phyloP scores from a whole-genome alignment of 2,329 filamentous ascomycete genomes.

The Bipolaris zeicola region DNA sequence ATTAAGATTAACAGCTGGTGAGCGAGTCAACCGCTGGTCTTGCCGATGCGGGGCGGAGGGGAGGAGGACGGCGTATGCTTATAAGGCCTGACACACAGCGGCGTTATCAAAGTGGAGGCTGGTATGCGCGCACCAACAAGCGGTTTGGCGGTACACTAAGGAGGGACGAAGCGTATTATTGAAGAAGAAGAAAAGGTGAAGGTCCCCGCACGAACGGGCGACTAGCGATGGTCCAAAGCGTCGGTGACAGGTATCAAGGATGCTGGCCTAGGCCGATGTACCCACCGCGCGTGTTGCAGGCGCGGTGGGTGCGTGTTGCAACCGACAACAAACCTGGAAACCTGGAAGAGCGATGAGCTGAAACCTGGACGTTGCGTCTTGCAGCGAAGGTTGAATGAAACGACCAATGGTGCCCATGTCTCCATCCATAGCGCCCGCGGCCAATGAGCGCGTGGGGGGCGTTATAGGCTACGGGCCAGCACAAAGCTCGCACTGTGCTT shows the following conservation, averaged over 20 bases:
- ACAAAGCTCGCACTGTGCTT: slow-evolving; percentile 35
- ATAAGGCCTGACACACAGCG: slow-evolving; percentile 10
- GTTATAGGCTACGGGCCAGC: slow-evolving; percentile 17
- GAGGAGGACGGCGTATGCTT: slow-evolving; percentile 21
- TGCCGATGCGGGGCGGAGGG: slow-evolving; percentile 17
- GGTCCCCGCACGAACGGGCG: slow-evolving; percentile 20
- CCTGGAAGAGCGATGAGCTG: slow-evolving; percentile 42
- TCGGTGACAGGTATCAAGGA: slow-evolving; percentile 20
- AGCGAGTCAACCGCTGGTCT: slow-evolving; percentile 13
- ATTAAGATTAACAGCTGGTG: slow-evolving; percentile 8
- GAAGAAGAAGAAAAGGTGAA: slow-evolving; percentile 20
- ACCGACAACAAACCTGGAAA: slow-evolving; percentile 47
- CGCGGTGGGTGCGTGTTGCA: slow-evolving; percentile 22
- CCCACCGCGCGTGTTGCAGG: too few species aligned
- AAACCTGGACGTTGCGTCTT: slow-evolving; percentile 33
- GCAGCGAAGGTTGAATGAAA: slow-evolving; percentile 24
- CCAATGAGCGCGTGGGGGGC: slow-evolving; percentile 30
- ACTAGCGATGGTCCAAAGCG: slow-evolving; percentile 20
- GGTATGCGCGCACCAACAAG: slow-evolving; percentile 15
- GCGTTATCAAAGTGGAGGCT: slow-evolving; percentile 26
- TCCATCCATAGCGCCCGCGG: slow-evolving; percentile 14
- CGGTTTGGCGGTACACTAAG: slow-evolving; percentile 19
- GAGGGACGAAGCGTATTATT: slow-evolving; percentile 19
- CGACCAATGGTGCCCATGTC: slow-evolving; percentile 41
- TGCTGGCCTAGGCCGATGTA: not conserved